Percentiles rank a stretch among this genome's conserved stretches.
phyloP scores from a whole-genome alignment of 1,139 yeast species.

The Yamadazyma sp. region DNA sequence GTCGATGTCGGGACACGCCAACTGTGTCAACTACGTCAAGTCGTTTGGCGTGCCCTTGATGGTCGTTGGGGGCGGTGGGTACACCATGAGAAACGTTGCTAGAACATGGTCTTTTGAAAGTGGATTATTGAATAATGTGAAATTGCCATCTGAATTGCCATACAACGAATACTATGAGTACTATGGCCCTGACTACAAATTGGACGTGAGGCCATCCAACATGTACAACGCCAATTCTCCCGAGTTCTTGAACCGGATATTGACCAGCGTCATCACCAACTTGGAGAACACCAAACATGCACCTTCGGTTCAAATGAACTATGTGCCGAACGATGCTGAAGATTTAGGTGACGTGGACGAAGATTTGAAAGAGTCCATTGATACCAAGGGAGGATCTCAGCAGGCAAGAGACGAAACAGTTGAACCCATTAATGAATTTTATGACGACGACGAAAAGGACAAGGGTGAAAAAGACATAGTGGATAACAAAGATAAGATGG shows the following conservation, averaged over 20 bases:
- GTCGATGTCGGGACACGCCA: constrained; percentile 91
- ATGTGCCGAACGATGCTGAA: constrained; percentile 84
- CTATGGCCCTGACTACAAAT: constrained; percentile 92
- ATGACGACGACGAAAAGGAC: constrained; percentile 60
- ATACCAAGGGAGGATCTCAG: constrained; percentile 89
- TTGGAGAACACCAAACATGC: constrained; percentile 89
- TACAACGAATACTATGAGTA: constrained; percentile 96
- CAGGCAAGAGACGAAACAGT: constrained; percentile 75
- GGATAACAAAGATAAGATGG: constrained; percentile 7
- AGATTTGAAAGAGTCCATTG: constrained; percentile 71
- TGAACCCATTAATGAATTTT: constrained; percentile 67
- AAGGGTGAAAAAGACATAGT: constrained; percentile 37
- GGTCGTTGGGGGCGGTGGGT: constrained; percentile 97
- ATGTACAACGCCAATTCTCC: constrained; percentile 97
- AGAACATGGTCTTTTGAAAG: constrained; percentile 96
- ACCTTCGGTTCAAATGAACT: constrained; percentile 91
- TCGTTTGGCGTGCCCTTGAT: constrained; percentile 86
- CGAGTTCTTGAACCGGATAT: constrained; percentile 83
- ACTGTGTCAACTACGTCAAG: constrained; percentile 84
- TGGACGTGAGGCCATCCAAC: constrained; percentile 91
- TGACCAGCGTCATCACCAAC: constrained; percentile 74
- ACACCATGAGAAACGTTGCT: constrained; percentile 95
- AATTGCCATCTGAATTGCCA: constrained; percentile 81
- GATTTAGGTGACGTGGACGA: constrained; percentile 81
- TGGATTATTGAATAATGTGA: constrained; percentile 78